Percentiles rank a stretch among this genome's conserved stretches.
Evolutionary conservation across 768 basidiomycete genomes (phyloP).

Genomic region (Tricholoma hemisulphureum): DNA sequence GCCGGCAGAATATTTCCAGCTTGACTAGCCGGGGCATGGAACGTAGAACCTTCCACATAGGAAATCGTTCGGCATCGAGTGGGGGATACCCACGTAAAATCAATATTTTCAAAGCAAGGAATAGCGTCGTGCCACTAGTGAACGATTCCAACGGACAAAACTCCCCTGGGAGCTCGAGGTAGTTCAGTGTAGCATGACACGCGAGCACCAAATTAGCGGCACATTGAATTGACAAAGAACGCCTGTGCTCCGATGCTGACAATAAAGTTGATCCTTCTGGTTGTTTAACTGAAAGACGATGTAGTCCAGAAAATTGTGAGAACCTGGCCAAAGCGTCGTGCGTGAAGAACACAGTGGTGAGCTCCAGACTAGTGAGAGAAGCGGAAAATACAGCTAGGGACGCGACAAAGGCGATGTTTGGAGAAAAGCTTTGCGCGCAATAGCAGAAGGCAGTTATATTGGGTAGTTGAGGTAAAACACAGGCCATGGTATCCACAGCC

Average conservation of each 20-base stretch:
- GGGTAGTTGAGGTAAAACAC: constrained; percentile 5
- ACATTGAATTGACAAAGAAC: constrained; percentile 6
- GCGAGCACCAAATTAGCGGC: constrained; percentile 11
- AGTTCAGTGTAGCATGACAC: constrained; percentile 6
- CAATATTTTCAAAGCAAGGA: constrained; percentile 8
- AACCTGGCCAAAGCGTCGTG: constrained; percentile 9
- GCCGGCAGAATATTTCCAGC: constrained; percentile 10
- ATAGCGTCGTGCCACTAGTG: neutral
- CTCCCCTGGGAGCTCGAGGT: constrained; percentile 16
- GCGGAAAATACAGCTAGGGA: constrained; percentile 8
- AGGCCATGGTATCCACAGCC: constrained; percentile 2
- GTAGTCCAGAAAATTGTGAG: constrained; percentile 9
- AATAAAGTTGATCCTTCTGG: constrained; percentile 9
- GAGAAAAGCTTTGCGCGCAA: constrained; percentile 7
- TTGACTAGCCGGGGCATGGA: constrained; percentile 8
- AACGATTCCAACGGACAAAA: constrained; percentile 7
- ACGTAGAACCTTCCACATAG: constrained; percentile 8
- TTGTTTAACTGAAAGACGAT: constrained; percentile 7
- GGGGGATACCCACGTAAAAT: constrained; percentile 13
- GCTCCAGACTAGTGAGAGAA: constrained; percentile 9
- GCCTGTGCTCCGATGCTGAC: constrained; percentile 9
- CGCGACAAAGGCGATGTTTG: constrained; percentile 5
- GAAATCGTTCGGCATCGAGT: constrained; percentile 5
- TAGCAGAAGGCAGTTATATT: constrained; percentile 12
- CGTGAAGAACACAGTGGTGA: constrained; percentile 12